A percentile compares a stretch with the other conserved stretches of the same genome.
phyloP scores from a whole-genome alignment of 805 yeast genomes.

The Clavispora fructus region DNA sequence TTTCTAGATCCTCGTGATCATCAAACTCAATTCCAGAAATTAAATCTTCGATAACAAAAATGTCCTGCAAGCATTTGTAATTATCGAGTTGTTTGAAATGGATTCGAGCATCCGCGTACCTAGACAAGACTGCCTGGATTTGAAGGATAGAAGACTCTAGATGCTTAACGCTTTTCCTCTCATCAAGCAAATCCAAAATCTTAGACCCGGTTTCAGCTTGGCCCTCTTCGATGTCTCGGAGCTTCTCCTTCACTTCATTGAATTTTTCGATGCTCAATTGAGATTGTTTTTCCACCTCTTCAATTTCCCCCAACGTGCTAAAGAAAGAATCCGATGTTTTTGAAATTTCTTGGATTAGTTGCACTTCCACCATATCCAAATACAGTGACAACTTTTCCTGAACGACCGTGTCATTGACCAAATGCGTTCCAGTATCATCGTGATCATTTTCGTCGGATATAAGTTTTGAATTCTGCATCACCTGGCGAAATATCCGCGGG shows the following conservation, averaged over 20 bases:
- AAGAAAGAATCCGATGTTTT: slow-evolving; percentile 81
- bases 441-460: slow-evolving; percentile 21
- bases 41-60: slow-evolving; percentile 53
- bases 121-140: slow-evolving; percentile 33
- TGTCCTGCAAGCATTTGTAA: slow-evolving; percentile 50
- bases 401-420: slow-evolving; percentile 49
- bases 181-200: slow-evolving; percentile 44
- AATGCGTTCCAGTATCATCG: slow-evolving; percentile 16
- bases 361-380: slow-evolving; percentile 78
- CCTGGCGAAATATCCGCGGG: slow-evolving; percentile 75
- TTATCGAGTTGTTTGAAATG: slow-evolving; percentile 42
- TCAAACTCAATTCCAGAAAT: slow-evolving; percentile 41
- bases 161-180: slow-evolving; percentile 53
- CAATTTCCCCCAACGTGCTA: slow-evolving; percentile 75
- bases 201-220: slow-evolving; percentile 49
- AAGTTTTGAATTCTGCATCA: slow-evolving; percentile 55
- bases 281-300: slow-evolving; percentile 54
- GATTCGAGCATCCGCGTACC: slow-evolving; percentile 38
- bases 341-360: slow-evolving; percentile 76
- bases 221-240: slow-evolving; percentile 42
- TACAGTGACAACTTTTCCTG: slow-evolving; percentile 80
- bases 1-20: slow-evolving; percentile 14
- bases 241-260: slow-evolving; percentile 38
- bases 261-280: slow-evolving; percentile 45
- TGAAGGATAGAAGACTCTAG: slow-evolving; percentile 61